Conservation (phyloP, 106 monocot species). For the Agapanthus africanus region DNA sequence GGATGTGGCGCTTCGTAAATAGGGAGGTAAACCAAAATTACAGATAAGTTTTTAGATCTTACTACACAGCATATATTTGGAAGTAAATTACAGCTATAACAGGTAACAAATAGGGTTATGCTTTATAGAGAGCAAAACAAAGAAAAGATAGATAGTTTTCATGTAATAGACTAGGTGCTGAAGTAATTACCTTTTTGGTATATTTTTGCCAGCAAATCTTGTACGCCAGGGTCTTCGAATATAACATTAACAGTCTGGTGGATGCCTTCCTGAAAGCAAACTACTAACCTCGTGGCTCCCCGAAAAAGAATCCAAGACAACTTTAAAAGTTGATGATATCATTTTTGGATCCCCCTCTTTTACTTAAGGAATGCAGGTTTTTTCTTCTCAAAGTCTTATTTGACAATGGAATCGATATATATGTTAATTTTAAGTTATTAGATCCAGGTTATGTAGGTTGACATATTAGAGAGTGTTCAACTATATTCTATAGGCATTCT, state of each 20-base stretch:
- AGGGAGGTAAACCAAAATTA: neutral
- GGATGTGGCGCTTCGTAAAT: neutral
- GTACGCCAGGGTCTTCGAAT: conserved; percentile 99
- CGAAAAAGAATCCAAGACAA: neutral
- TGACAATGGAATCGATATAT: neutral
- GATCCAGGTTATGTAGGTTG: neutral
- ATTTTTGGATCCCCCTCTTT: too few relatives aligned
- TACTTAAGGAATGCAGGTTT: too few relatives aligned
- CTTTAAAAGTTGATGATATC: too few relatives aligned
- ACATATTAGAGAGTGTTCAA: neutral
- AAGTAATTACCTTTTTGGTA: conserved; percentile 74
- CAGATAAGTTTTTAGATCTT: neutral
- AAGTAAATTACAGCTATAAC: neutral
- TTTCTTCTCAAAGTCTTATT: neutral
- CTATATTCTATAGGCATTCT: neutral
- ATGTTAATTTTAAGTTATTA: neutral
- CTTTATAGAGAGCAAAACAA: too few relatives aligned
- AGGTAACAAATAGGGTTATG: neutral
- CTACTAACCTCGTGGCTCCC: neutral
- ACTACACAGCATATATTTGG: neutral
- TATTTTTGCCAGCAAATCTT: conserved; percentile 83
- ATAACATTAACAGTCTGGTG: conserved; percentile 84
- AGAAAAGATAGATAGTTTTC: neutral
- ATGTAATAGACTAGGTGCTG: neutral
- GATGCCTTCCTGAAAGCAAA: conserved; percentile 67